Base-by-base conservation (phyloP, 352 stramenopile species). In the Phytophthora cactorum region DNA sequence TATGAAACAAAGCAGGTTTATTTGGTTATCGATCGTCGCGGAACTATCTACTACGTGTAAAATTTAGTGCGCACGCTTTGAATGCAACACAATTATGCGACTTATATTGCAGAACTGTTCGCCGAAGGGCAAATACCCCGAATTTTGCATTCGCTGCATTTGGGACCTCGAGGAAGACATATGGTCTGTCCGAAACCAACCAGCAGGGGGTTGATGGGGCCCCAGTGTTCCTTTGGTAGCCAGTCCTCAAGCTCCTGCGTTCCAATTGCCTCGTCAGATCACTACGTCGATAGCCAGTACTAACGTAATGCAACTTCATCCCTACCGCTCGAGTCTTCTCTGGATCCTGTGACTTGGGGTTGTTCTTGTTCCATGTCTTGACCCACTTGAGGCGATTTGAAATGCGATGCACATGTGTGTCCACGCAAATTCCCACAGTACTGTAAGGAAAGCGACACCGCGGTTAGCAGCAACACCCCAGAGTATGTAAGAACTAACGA, bases 351-450 rank as follows among this genome's bases (percentile, higher is more conserved):
- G 81, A 74, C 67, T 91, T 93, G 3, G 76, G 81, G 52, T 90
- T 91, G 57, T 73, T 78, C 59, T 79, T 96, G 59, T 97, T 97
- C 74, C 82, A 94, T 14, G 87, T 91, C 15, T 91, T 82, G 9
- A 98, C 95, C 96, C 96, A 99, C 32, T 90, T 84, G 1, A 99
- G 81, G 44, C 94, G 90, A 72, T 98, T 98, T 41, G 96, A 96
- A 55, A 99, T 98, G 31, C 96, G 92, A 74, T 99, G 96, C 70
- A 99, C 97, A 71, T 99, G 97, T 43, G 96, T 98, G 69, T 99
- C 97, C 12, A 99, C 95, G 49, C 96, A 97, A 69, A 99, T 98
- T 38, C 97, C 97, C 10, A 89, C 71, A 14, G 81, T 92, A 31
- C 84, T 89, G 27, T 64, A 22, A 53, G 27, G 2, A 38, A 52